Evolutionary conservation across 768 basidiomycete species (phyloP).

Genomic region (Gymnopilus dilepis): DNA sequence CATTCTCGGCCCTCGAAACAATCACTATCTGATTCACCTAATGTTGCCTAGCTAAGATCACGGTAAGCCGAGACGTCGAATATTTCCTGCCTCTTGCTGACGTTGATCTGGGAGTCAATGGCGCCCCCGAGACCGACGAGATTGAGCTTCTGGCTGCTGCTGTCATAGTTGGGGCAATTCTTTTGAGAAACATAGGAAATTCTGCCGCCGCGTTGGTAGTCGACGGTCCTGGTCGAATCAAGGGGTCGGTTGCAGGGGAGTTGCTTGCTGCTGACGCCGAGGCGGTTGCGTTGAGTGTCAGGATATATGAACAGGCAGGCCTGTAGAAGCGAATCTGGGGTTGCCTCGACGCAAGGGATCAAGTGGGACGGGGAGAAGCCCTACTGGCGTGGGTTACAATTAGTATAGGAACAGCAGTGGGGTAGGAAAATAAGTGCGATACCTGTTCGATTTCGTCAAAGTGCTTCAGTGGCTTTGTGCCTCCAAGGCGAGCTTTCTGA

Average conservation of each 20-base stretch:
- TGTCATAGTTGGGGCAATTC: conserved; percentile 85
- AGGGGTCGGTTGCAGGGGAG: conserved; percentile 87
- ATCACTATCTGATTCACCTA: no score
- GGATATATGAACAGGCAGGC: conserved; percentile 95
- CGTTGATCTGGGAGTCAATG: conserved; percentile 45
- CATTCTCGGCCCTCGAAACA: no score
- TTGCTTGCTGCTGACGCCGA: conserved; percentile 82
- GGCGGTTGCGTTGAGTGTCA: conserved; percentile 86
- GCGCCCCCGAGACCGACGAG: conserved; percentile 57
- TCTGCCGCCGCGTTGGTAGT: conserved; percentile 92
- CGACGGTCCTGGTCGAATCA: conserved; percentile 74
- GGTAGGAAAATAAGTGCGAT: background rate
- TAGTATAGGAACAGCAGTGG: conserved; percentile 46
- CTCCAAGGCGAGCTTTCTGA: conserved; percentile 86
- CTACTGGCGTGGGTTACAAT: no score
- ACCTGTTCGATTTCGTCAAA: conserved; percentile 96
- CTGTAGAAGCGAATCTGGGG: conserved; percentile 92
- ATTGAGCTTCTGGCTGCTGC: conserved; percentile 71
- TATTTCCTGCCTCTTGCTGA: conserved; percentile 56
- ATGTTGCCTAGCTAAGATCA: conserved; percentile 76
- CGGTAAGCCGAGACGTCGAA: conserved; percentile 71
- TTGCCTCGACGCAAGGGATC: conserved; percentile 87
- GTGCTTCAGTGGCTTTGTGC: conserved; percentile 84
- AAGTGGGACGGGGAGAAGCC: conserved; percentile 94
- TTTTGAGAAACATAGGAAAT: conserved; percentile 80